Conservation (phyloP, 495 filamentous ascomycete species). For the Aspergillus sclerotiicarbonarius region DNA sequence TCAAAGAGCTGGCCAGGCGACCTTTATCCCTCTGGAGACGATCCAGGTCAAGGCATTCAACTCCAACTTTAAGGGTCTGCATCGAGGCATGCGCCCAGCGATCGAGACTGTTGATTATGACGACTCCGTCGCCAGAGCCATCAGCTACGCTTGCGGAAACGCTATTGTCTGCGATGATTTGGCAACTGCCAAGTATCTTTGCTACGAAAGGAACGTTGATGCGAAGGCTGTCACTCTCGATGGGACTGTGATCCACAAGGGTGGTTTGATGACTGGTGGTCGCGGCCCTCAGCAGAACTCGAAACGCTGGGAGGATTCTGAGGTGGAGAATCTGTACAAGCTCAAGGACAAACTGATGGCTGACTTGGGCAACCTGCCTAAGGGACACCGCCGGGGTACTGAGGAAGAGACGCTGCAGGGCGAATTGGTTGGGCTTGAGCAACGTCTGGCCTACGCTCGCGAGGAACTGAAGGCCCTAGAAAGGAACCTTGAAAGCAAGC, state of each 20-base stretch:
- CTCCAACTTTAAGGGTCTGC: slow-evolving; percentile 84
- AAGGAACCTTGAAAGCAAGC: slow-evolving; percentile 81
- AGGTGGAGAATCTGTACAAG: slow-evolving; percentile 75
- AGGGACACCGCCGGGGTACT: slow-evolving; percentile 64
- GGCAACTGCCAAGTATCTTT: slow-evolving; percentile 80
- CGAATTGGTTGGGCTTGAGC: slow-evolving; percentile 80
- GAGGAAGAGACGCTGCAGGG: slow-evolving; percentile 79
- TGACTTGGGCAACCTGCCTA: slow-evolving; percentile 74
- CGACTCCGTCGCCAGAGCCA: slow-evolving; percentile 78
- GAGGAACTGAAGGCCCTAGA: slow-evolving; percentile 80
- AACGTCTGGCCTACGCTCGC: slow-evolving; percentile 65
- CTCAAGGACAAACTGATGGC: slow-evolving; percentile 67
- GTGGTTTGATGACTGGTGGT: slow-evolving; percentile 96
- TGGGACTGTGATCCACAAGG: slow-evolving; percentile 92
- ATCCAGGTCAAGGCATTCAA: slow-evolving; percentile 90
- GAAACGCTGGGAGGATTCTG: slow-evolving; percentile 84
- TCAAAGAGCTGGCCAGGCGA: slow-evolving; percentile 78
- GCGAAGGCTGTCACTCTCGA: slow-evolving; percentile 93
- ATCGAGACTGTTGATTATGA: slow-evolving; percentile 98
- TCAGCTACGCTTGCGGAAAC: slow-evolving; percentile 91
- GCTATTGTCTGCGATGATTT: slow-evolving; percentile 93
- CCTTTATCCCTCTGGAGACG: slow-evolving; percentile 93
- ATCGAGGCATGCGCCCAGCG: slow-evolving; percentile 79
- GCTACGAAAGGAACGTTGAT: slow-evolving; percentile 79
- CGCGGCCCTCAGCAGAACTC: slow-evolving; percentile 70